Conservation (phyloP, 164 flowering plant species). For the Aristolochia contorta region DNA sequence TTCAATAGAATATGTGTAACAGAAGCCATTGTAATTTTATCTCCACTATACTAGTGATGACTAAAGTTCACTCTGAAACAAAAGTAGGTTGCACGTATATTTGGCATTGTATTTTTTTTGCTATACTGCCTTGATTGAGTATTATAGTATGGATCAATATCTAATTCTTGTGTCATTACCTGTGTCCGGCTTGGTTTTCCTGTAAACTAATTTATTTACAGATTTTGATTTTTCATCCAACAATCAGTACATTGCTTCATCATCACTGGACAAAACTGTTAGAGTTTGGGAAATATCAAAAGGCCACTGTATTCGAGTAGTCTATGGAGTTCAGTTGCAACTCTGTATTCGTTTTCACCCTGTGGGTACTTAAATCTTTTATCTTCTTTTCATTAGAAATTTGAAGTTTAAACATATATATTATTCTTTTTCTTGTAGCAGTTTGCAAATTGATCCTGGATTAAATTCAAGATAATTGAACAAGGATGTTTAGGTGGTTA, state of each 20-base stretch:
- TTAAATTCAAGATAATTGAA: neutral
- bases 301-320: slow-evolving; percentile 85
- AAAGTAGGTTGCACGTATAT: too few species aligned
- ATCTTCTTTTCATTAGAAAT: neutral
- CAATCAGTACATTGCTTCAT: slow-evolving; percentile 93
- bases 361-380: slow-evolving; percentile 36
- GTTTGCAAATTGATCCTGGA: neutral
- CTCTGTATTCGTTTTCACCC: slow-evolving; percentile 95
- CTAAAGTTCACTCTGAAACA: too few species aligned
- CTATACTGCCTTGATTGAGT: neutral
- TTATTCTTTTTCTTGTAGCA: neutral
- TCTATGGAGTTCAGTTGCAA: slow-evolving; percentile 87
- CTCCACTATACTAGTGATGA: too few species aligned
- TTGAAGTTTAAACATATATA: neutral
- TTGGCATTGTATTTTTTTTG: neutral
- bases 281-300: slow-evolving; percentile 91
- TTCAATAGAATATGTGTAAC: too few species aligned
- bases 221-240: slow-evolving; percentile 97
- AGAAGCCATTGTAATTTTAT: too few species aligned
- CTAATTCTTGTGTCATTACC: neutral
- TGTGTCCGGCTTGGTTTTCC: neutral
- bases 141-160: neutral
- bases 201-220: slow-evolving; percentile 28
- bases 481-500: neutral
- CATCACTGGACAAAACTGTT: slow-evolving; percentile 91